Conservation (phyloP, 2,329 filamentous ascomycete species). For the Penicillium sp. region DNA sequence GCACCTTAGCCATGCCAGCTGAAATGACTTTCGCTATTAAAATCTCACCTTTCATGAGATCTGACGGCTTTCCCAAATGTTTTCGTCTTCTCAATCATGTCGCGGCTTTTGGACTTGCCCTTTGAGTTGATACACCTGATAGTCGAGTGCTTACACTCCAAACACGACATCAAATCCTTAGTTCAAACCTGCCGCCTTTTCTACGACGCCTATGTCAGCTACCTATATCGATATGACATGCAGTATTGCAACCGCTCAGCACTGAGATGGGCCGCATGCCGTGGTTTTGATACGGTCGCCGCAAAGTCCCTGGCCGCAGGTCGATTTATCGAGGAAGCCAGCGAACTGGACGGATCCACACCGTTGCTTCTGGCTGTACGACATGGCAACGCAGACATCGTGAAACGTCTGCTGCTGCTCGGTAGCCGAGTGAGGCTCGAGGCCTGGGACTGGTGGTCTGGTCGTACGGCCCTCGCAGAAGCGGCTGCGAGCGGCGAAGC, state of each 20-base stretch:
- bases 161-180: not conserved
- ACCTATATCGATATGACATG: constrained; percentile 7
- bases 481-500: not conserved
- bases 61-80: not conserved
- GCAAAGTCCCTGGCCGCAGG: constrained; percentile 5
- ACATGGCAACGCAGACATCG: not conserved
- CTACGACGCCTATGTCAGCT: not conserved
- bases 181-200: constrained; percentile 1
- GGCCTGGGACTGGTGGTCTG: not conserved
- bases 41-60: not conserved
- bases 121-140: constrained; percentile 3
- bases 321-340: not conserved
- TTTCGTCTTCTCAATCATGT: not conserved
- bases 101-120: not conserved
- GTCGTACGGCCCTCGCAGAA: not conserved
- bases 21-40: not conserved
- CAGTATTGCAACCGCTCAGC: not conserved
- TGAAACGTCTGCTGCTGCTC: not conserved
- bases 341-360: not conserved
- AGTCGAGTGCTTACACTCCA: not conserved
- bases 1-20: not conserved
- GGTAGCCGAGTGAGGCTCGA: not conserved
- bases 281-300: not conserved
- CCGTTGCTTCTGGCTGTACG: not conserved
- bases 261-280: not conserved